These are phyloP conservation scores for Zymoseptoria crescenta DNA, from an alignment of 2,329 filamentous ascomycete genomes.

Conservation along the genomic window DNA sequence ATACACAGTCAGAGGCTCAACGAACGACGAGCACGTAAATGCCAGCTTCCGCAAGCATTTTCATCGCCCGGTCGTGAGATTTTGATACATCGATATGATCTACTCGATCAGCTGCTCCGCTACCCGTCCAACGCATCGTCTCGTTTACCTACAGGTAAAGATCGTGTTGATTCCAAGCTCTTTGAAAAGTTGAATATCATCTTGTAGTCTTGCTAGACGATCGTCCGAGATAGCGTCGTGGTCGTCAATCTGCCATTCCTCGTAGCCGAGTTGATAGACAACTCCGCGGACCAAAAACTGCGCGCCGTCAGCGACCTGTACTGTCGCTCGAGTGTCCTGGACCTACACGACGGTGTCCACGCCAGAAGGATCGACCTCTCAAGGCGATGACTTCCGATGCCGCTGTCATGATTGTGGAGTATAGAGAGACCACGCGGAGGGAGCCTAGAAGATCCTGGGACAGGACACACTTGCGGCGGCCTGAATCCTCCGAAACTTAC, in stretches of 20 bases:
- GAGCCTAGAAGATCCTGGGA: not conserved
- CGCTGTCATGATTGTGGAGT: not conserved
- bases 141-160: constrained; percentile 4
- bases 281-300: constrained; percentile 11
- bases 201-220: constrained; percentile 1
- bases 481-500: not conserved
- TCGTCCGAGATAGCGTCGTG: constrained; percentile 8
- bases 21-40: constrained; percentile 12
- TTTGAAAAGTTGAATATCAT: constrained; percentile 3
- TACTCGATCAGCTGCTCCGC: not conserved
- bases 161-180: constrained; percentile 12
- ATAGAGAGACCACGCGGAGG: not conserved
- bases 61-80: constrained; percentile 10
- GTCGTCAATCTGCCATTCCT: not conserved
- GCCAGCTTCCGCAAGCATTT: constrained; percentile 11
- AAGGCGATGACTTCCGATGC: not conserved
- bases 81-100: constrained; percentile 9
- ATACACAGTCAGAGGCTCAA: not conserved
- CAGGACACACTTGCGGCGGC: not conserved
- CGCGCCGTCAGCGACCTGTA: not conserved
- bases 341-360: not conserved
- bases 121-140: not conserved
- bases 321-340: not conserved
- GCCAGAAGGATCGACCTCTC: not conserved
- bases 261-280: constrained; percentile 2